phyloP scores from a whole-genome alignment of 2,329 filamentous ascomycete genomes.

The Xylaria sp. region DNA sequence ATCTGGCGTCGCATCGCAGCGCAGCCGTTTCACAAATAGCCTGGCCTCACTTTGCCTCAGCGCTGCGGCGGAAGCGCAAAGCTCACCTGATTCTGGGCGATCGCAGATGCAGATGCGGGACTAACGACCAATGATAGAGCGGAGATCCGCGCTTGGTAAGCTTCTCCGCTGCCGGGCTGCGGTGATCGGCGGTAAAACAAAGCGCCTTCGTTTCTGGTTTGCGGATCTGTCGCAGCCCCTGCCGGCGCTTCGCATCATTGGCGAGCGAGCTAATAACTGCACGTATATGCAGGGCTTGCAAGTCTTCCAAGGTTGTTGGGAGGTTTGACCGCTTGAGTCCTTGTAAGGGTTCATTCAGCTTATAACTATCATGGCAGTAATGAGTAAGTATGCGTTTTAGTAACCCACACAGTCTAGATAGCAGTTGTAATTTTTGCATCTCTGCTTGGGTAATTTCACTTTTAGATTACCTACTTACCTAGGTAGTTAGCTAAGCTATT shows the following conservation, averaged over 20 bases:
- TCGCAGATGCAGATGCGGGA: constrained; percentile 41
- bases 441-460: background rate
- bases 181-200: constrained; percentile 41
- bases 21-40: constrained; percentile 42
- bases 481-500: too few species aligned
- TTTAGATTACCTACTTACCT: too few species aligned
- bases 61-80: constrained; percentile 36
- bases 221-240: constrained; percentile 50
- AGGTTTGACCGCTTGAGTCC: constrained; percentile 4
- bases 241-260: constrained; percentile 31
- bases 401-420: background rate
- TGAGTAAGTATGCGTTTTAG: background rate
- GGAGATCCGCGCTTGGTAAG: constrained; percentile 22
- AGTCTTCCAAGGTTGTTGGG: background rate
- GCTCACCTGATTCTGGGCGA: constrained; percentile 47
- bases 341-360: background rate
- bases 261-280: background rate
- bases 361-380: background rate
- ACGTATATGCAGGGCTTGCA: background rate
- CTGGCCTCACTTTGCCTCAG: constrained; percentile 42
- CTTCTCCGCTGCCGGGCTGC: constrained; percentile 16
- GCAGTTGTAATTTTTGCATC: background rate
- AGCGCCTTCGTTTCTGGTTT: constrained; percentile 48
- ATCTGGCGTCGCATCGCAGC: constrained; percentile 22
- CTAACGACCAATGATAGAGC: constrained; percentile 27